These are phyloP conservation scores for Globisporangium paroecandrum DNA, from an alignment of 352 stramenopile genomes.

Conservation along the genomic window DNA sequence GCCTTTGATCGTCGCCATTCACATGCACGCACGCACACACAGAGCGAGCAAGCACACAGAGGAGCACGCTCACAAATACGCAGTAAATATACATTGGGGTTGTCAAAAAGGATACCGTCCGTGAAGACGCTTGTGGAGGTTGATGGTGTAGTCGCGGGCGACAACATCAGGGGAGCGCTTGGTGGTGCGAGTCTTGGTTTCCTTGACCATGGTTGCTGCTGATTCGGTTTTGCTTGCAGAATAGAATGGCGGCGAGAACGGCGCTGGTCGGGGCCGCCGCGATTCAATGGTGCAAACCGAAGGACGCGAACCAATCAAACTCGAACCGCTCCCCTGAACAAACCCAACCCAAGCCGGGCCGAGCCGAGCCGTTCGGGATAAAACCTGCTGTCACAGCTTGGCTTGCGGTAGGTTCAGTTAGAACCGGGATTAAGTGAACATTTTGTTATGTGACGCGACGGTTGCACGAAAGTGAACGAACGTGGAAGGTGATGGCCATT, in stretches of 20 bases:
- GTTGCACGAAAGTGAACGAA: not conserved
- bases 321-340: not conserved
- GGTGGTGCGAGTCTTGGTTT: conserved; percentile 83
- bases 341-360: not conserved
- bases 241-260: conserved; percentile 9
- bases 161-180: conserved; percentile 92
- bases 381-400: not conserved
- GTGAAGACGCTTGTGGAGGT: conserved; percentile 97
- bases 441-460: not conserved
- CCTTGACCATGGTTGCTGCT: conserved; percentile 78
- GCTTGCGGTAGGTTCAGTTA: not conserved
- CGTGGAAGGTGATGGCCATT: not conserved
- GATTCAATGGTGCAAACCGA: conserved; percentile 15
- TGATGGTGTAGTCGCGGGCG: conserved; percentile 98
- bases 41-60: conserved; percentile 7
- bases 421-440: not conserved
- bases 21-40: conserved; percentile 4
- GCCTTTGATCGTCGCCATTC: conserved; percentile 13
- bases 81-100: conserved; percentile 12
- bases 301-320: conserved; percentile 15
- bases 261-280: conserved; percentile 19
- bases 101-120: conserved; percentile 83
- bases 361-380: not conserved
- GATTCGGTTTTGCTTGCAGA: conserved; percentile 35
- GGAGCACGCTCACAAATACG: conserved; percentile 2